These are phyloP conservation scores for Monilinia fructigena DNA, from an alignment of 2,329 filamentous ascomycete species.

Conservation along the genomic window DNA sequence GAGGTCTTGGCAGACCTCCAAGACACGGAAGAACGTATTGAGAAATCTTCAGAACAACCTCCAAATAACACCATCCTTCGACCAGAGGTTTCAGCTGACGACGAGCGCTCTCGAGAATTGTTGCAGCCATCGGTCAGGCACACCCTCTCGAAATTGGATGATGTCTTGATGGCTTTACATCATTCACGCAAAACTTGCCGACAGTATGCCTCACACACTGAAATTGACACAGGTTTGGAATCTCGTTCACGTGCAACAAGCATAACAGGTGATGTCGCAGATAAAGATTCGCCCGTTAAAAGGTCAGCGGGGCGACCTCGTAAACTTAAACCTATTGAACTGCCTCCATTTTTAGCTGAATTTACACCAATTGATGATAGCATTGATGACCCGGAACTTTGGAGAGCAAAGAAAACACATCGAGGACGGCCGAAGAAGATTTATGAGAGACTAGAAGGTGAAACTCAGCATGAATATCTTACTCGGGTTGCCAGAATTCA, in stretches of 20 bases:
- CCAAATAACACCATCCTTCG: constrained; percentile 21
- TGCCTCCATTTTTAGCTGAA: constrained; percentile 6
- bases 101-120: constrained; percentile 63
- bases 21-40: constrained; percentile 23
- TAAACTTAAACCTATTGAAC: constrained; percentile 32
- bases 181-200: constrained; percentile 57
- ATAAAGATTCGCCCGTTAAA: constrained; percentile 23
- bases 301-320: constrained; percentile 30
- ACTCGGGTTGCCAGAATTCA: constrained; percentile 48
- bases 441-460: constrained; percentile 35
- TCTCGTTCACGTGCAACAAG: constrained; percentile 17
- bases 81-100: constrained; percentile 65
- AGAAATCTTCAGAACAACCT: constrained; percentile 17
- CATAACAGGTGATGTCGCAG: neutral
- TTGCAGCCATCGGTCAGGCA: constrained; percentile 69
- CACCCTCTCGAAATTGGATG: constrained; percentile 67
- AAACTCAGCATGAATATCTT: constrained; percentile 46
- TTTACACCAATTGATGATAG: constrained; percentile 2
- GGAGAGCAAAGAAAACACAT: constrained; percentile 29
- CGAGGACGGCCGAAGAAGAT: constrained; percentile 35
- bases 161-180: constrained; percentile 68
- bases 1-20: neutral
- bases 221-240: constrained; percentile 38
- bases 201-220: constrained; percentile 39
- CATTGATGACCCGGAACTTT: constrained; percentile 11